phyloP scores from a whole-genome alignment of 306 rosid species.

The Cyamopsis tetragonoloba region DNA sequence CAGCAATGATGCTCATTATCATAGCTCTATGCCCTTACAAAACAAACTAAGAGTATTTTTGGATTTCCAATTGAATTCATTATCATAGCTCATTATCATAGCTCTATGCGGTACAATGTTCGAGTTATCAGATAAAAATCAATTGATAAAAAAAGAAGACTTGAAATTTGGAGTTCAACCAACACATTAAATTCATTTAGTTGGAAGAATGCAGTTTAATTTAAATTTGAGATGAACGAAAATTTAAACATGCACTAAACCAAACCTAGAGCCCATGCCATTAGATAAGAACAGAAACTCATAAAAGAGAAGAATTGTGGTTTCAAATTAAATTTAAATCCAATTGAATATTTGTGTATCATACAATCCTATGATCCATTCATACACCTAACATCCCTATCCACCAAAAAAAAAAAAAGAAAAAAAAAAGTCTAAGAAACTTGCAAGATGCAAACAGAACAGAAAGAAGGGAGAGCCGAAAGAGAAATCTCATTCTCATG shows the following conservation, averaged over 20 bases:
- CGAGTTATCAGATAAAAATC: no score
- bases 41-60: no score
- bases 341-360: slow-evolving; percentile 47
- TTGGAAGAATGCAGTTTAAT: no score
- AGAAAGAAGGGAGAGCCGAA: not conserved
- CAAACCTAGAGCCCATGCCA: slow-evolving; percentile 7
- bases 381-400: slow-evolving; percentile 40
- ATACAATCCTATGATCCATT: slow-evolving; percentile 52
- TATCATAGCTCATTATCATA: no score
- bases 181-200: no score
- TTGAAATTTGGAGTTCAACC: no score
- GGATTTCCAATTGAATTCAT: no score
- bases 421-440: slow-evolving; percentile 20
- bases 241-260: no score
- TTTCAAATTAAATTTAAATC: slow-evolving; percentile 25
- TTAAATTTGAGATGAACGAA: no score
- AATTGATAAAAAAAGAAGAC: no score
- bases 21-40: slow-evolving; percentile 24
- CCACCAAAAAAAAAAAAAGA: slow-evolving; percentile 3
- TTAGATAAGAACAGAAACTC: not conserved
- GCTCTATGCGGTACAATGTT: no score
- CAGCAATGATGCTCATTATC: slow-evolving; percentile 55
- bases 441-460: slow-evolving; percentile 25
- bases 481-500: slow-evolving; percentile 31
- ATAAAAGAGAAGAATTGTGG: not conserved